Conservation (phyloP, 257 asterid genomes). For the Scutellaria minor region DNA sequence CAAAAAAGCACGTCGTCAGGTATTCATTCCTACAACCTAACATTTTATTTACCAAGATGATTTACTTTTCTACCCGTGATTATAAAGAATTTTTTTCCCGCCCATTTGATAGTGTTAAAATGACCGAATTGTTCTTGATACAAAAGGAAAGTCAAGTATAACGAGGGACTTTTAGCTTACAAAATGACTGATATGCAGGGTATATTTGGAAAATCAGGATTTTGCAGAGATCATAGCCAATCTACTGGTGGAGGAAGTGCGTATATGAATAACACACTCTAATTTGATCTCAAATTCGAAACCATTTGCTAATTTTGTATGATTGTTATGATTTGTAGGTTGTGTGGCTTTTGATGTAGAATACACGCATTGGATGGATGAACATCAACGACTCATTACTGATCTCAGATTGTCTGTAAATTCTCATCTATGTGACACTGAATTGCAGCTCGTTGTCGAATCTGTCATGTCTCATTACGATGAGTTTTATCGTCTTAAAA, state of each 20-base stretch:
- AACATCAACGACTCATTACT: slow-evolving; percentile 39
- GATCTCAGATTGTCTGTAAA: slow-evolving; percentile 69
- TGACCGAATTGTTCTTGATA: too few relatives aligned
- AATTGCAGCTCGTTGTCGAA: slow-evolving; percentile 39
- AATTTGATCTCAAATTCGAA: background rate
- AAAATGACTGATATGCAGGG: slow-evolving; percentile 49
- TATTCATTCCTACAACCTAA: background rate
- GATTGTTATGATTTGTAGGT: slow-evolving; percentile 10
- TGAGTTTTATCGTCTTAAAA: slow-evolving; percentile 54
- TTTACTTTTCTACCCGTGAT: too few relatives aligned
- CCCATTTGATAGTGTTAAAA: too few relatives aligned
- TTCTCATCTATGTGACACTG: slow-evolving; percentile 50
- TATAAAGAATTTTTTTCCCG: too few relatives aligned
- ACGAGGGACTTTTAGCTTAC: too few relatives aligned
- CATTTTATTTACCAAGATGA: too few relatives aligned
- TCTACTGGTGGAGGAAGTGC: slow-evolving; percentile 47
- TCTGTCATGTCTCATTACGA: slow-evolving; percentile 51
- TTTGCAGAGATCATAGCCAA: slow-evolving; percentile 45
- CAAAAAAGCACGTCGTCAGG: slow-evolving; percentile 41
- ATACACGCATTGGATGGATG: slow-evolving; percentile 45
- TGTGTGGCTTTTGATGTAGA: slow-evolving; percentile 41
- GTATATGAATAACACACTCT: background rate
- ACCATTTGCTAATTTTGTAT: background rate
- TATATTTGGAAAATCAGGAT: slow-evolving; percentile 30
- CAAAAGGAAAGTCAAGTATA: too few relatives aligned